Evolutionary conservation across 1,284 basidiomycete species (phyloP).

Genomic region (Apiotrichum domesticum): DNA sequence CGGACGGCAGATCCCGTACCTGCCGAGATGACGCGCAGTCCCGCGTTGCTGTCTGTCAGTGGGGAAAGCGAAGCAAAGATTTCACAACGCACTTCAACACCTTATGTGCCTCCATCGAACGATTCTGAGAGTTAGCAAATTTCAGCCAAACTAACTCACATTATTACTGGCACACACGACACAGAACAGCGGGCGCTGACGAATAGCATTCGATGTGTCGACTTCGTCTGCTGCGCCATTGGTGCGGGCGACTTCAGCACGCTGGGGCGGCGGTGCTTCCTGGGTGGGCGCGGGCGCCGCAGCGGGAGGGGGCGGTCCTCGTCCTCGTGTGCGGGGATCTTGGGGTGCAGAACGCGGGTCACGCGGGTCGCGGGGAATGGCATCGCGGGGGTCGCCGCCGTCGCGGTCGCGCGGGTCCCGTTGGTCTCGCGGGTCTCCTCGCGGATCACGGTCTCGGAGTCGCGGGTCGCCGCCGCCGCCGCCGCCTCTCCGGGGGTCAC

Average conservation of each 20-base stretch:
- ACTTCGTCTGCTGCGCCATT: slow-evolving; percentile 11
- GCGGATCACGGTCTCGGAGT: not conserved
- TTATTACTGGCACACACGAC: slow-evolving; percentile 98
- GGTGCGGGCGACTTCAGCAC: not conserved
- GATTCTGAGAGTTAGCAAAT: slow-evolving; percentile 61
- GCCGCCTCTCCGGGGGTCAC: no score
- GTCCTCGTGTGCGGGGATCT: slow-evolving; percentile 3
- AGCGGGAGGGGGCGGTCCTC: not conserved
- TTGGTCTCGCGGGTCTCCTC: slow-evolving; percentile 2
- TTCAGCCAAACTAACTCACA: slow-evolving; percentile 55
- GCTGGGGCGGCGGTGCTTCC: not conserved
- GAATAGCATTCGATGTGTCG: slow-evolving; percentile 7
- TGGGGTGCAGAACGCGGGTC: slow-evolving; percentile 1
- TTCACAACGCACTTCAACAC: slow-evolving; percentile 68
- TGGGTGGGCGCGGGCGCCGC: not conserved
- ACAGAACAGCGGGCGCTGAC: slow-evolving; percentile 72
- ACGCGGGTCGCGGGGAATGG: slow-evolving; percentile 1
- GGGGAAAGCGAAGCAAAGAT: not conserved
- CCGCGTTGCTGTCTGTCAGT: slow-evolving; percentile 56
- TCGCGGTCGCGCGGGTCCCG: slow-evolving; percentile 1
- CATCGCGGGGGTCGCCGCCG: not conserved
- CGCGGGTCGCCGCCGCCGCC: no score
- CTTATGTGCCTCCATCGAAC: slow-evolving; percentile 97
- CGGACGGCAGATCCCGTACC: slow-evolving; percentile 97
- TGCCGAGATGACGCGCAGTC: slow-evolving; percentile 83